Base-by-base conservation (phyloP, 2,329 filamentous ascomycete genomes). In the Exophiala aquamarina region DNA sequence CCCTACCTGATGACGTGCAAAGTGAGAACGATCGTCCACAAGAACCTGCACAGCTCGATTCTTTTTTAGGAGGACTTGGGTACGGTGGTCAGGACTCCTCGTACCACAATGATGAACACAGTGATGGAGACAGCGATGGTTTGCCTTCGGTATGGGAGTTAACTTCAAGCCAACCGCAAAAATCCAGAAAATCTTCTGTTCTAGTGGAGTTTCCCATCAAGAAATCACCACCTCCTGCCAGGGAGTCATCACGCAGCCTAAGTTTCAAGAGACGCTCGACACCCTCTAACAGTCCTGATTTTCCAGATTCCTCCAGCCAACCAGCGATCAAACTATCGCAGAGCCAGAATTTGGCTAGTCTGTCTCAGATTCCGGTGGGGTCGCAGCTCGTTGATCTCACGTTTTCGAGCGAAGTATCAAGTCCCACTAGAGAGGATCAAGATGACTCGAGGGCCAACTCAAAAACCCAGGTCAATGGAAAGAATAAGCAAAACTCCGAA, bases 301-400 rank as follows among this genome's bases (percentile, higher is more conserved):
- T 52, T 2, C 45, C 47, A 4, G 28, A 28, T 14, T 26, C 41
- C 21, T 32, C 50, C 6, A 57, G 55, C 17, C 52, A 54, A 37
- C 39, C 31, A 18, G 42, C 32, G 4, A 43, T 53, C 38, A 57
- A 57, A 40, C 13, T 48, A 21, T 53, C 51, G 3, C 43, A 56
- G 26, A 58, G 51, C 20, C 51, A 55, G 28, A 31, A 13, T 15
- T 33, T 49, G 19, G 20, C 31, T 17, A 26, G 35, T 14, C 20
- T 57, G 18, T 53, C 50, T 17, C 56, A 59, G 37, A 52, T 60
- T 13, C 54, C 59, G 8, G 33, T 50, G 9, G 49, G 47, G 18
- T 54, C 61, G 19, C 54, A 59, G 29, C 41, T 69, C 21, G 60
- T 70, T 23, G 68, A 70, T 46, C 53, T 71, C 34, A 71, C 68